Conservation (phyloP, 768 basidiomycete genomes). For the Kwoniella sp. region DNA sequence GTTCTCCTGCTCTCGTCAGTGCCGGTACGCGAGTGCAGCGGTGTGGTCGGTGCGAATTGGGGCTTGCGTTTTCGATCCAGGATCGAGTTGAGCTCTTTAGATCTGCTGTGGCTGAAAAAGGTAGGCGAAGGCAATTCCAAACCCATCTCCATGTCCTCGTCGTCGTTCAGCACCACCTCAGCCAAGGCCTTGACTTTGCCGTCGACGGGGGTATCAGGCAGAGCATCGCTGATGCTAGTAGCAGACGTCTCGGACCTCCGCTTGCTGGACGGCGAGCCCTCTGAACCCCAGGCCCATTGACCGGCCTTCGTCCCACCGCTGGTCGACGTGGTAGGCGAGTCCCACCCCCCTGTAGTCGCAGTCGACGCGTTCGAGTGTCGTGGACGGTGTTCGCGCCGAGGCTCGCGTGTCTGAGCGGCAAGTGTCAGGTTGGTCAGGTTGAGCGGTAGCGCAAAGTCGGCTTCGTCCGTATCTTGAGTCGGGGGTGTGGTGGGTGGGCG, state of each 20-base stretch:
- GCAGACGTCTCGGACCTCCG: slow-evolving; percentile 33
- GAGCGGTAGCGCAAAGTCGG: slow-evolving; percentile 41
- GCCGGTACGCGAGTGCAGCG: neutral
- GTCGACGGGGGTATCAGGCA: slow-evolving; percentile 8
- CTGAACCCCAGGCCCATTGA: slow-evolving; percentile 13
- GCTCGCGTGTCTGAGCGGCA: slow-evolving; percentile 16
- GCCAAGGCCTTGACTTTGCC: neutral
- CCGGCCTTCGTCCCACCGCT: slow-evolving; percentile 11
- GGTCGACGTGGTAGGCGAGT: slow-evolving; percentile 25
- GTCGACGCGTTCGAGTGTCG: slow-evolving; percentile 21
- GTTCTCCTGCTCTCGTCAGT: slow-evolving; percentile 7
- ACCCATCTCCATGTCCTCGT: slow-evolving; percentile 42
- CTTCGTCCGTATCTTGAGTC: slow-evolving; percentile 22
- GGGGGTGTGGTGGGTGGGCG: neutral
- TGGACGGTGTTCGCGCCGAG: slow-evolving; percentile 3
- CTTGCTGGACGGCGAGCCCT: slow-evolving; percentile 15
- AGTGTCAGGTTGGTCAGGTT: slow-evolving; percentile 43
- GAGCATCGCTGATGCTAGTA: slow-evolving; percentile 25
- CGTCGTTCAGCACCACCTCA: slow-evolving; percentile 25
- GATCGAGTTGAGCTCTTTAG: slow-evolving; percentile 42
- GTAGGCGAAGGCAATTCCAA: slow-evolving; percentile 36
- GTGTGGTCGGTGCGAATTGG: slow-evolving; percentile 16
- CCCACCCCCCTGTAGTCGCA: slow-evolving; percentile 20
- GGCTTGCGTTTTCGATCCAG: slow-evolving; percentile 45
- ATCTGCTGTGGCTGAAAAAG: slow-evolving; percentile 35